Evolutionary conservation across 805 yeast species (phyloP).

Genomic region (Candida awuae): DNA sequence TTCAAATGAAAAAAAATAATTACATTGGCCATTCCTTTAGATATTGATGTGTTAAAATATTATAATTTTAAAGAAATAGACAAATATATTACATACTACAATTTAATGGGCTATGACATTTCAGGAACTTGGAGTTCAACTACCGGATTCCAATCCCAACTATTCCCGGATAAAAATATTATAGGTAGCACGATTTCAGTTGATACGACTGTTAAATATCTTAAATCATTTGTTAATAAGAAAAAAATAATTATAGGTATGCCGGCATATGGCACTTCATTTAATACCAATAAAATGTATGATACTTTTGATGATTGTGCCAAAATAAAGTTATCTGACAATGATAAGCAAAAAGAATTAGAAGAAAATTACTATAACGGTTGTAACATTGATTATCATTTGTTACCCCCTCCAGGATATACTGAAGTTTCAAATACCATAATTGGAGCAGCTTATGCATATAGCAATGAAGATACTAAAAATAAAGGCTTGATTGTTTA

Average conservation of each 20-base stretch:
- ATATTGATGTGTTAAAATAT: slow-evolving; percentile 34
- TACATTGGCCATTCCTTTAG: slow-evolving; percentile 74
- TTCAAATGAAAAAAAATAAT: slow-evolving; percentile 33
- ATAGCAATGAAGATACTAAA: slow-evolving; percentile 25
- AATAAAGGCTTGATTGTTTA: slow-evolving; percentile 43
- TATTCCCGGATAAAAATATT: slow-evolving; percentile 29
- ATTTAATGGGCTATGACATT: slow-evolving; percentile 88
- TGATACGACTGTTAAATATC: slow-evolving; percentile 35
- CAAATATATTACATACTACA: slow-evolving; percentile 57
- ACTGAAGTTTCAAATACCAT: slow-evolving; percentile 44
- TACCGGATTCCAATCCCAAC: slow-evolving; percentile 65
- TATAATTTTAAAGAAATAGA: slow-evolving; percentile 51
- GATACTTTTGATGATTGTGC: slow-evolving; percentile 19
- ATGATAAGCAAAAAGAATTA: slow-evolving; percentile 7
- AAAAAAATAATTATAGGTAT: slow-evolving; percentile 67
- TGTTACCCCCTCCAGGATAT: slow-evolving; percentile 21
- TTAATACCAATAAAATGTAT: slow-evolving; percentile 11
- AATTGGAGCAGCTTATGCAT: slow-evolving; percentile 49
- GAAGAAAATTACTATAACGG: slow-evolving; percentile 5
- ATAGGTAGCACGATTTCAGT: slow-evolving; percentile 32
- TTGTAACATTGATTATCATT: slow-evolving; percentile 19
- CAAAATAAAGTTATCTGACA: slow-evolving; percentile 2
- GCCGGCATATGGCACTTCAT: slow-evolving; percentile 70
- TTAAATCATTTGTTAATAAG: slow-evolving; percentile 14
- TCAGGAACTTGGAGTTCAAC: slow-evolving; percentile 65